Evolutionary conservation across 2,329 filamentous ascomycete genomes (phyloP), one percentile per base, ranked within the genome.

Genomic region (Thielaviopsis euricoi): DNA sequence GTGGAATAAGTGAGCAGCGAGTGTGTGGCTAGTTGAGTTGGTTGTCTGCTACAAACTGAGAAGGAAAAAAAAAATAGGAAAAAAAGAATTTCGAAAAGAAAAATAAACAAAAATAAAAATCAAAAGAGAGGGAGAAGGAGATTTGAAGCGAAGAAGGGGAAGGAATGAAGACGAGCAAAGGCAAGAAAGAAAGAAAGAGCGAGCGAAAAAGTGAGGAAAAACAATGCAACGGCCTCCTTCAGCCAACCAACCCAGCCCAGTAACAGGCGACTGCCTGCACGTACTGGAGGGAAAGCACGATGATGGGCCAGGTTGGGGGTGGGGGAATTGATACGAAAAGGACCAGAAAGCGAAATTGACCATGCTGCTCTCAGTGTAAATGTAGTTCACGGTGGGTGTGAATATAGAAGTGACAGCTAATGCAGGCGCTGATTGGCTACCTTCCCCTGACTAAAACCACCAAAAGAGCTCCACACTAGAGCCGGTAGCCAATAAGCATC

Each of bases 331-430:
- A 60, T 58, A 58, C 53, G 56, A 58, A 57, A 48, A 56, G 37
- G 58, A 58, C 52, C 26, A 58, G 23, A 60, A 58, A 61, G 57
- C 57, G 61, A 62, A 49, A 62, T 61, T 62, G 55, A 52, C 52
- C 56, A 56, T 52, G 40, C 43, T 53, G 29, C 29, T 52, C 33
- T 54, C 52, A 33, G 52, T 25, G 52, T 19, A 43, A 13, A 22
- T 29, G 21, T 37, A n/a, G 22, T 37, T 7, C 25, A 56, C 57
- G 48, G 37, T 9, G 33, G 37, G 53, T 22, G 57, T 59, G 17
- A 17, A 1, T 17, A n/a, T 49, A 59, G 19, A 53, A 26, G n/a
- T n/a, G 21, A 19, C 46, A 59, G 26, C 12, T 52, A 19, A 54
- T 22, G 19, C 26, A 29, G 19, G 2, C 22, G 9, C 46, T 52